A percentile compares a stretch with the other conserved stretches of the same genome.
phyloP scores from a whole-genome alignment of 768 basidiomycete species.

The Antrodiella citrinella region DNA sequence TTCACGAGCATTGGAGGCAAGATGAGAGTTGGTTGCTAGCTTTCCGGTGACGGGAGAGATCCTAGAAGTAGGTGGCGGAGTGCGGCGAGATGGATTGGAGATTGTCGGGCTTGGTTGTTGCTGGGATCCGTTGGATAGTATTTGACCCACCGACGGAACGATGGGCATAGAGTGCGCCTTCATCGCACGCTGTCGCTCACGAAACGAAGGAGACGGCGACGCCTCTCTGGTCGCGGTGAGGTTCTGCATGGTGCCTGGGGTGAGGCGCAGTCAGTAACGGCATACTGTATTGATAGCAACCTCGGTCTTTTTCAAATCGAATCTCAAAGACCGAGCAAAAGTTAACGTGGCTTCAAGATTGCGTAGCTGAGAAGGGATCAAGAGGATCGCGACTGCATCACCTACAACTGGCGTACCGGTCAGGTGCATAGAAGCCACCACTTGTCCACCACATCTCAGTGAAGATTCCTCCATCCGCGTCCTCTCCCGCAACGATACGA shows the following conservation, averaged over 20 bases:
- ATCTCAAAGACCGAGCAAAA: neutral
- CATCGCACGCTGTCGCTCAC: constrained; percentile 41
- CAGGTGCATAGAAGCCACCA: neutral
- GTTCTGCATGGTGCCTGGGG: constrained; percentile 23
- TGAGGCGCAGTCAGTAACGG: neutral
- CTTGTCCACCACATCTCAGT: neutral
- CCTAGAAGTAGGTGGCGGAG: constrained; percentile 25
- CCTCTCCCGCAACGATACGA: neutral
- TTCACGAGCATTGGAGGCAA: constrained; percentile 14
- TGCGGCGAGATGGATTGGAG: constrained; percentile 22
- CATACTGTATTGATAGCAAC: neutral
- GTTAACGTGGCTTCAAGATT: neutral
- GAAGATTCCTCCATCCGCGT: neutral
- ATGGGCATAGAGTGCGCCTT: constrained; percentile 58
- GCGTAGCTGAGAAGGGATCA: neutral
- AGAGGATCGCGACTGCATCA: neutral
- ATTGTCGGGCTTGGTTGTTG: constrained; percentile 31
- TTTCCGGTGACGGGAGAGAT: constrained; percentile 26
- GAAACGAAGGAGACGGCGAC: constrained; percentile 34
- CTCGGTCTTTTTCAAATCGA: too few relatives aligned
- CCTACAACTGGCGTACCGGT: neutral
- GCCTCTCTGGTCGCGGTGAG: constrained; percentile 31
- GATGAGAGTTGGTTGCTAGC: constrained; percentile 20
- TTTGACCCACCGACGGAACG: constrained; percentile 48
- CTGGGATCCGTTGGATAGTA: constrained; percentile 32